Conservation (phyloP, 2,329 filamentous ascomycete genomes). For the Clonostachys rhizophaga region DNA sequence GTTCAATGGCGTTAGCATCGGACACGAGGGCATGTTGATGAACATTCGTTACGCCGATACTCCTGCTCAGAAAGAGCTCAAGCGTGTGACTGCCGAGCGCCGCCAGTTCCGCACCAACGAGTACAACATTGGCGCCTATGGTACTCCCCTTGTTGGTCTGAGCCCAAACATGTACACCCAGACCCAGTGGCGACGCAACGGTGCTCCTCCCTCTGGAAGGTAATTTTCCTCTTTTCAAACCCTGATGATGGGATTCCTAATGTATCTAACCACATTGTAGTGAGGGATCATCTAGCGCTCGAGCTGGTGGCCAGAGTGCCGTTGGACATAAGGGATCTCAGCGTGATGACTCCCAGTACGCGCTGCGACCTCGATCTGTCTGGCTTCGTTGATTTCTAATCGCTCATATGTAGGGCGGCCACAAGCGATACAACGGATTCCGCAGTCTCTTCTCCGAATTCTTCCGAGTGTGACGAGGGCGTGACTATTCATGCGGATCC, state of each 20-base stretch:
- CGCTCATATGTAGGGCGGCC: slow-evolving; percentile 18
- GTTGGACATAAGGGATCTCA: slow-evolving; percentile 17
- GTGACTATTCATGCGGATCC: slow-evolving; percentile 50
- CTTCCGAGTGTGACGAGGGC: slow-evolving; percentile 48
- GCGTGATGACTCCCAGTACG: slow-evolving; percentile 28
- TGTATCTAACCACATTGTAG: neutral
- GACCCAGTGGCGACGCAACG: slow-evolving; percentile 24
- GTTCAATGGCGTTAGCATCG: slow-evolving; percentile 76
- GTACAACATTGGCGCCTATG: slow-evolving; percentile 75
- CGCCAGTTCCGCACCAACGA: slow-evolving; percentile 95
- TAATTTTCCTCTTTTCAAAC: too few relatives aligned
- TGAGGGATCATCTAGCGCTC: neutral
- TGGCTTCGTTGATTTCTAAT: slow-evolving; percentile 1
- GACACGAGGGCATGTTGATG: slow-evolving; percentile 75
- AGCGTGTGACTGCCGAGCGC: slow-evolving; percentile 91
- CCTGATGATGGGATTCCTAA: too few relatives aligned
- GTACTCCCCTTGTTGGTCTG: slow-evolving; percentile 55
- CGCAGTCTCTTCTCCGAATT: slow-evolving; percentile 28
- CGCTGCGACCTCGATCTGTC: slow-evolving; percentile 8
- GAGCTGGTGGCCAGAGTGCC: neutral
- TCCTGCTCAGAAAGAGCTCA: slow-evolving; percentile 91
- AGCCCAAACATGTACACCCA: slow-evolving; percentile 29
- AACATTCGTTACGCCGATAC: slow-evolving; percentile 98
- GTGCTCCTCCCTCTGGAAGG: slow-evolving; percentile 7
- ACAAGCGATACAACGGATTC: slow-evolving; percentile 33